Conservation (phyloP, 2,329 filamentous ascomycete species). For the Cladosporium sp. region DNA sequence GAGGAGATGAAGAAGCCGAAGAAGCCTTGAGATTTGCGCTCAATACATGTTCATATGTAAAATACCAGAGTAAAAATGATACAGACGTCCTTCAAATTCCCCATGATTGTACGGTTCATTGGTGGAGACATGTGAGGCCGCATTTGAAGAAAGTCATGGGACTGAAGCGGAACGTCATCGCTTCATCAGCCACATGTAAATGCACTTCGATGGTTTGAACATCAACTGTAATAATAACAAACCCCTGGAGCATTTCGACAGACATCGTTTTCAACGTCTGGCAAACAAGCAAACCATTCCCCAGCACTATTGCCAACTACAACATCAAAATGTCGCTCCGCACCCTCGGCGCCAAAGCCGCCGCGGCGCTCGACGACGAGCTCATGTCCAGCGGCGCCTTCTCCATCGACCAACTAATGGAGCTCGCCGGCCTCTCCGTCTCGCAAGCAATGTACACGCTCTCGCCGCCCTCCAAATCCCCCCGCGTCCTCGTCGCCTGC, state of each 20-base stretch:
- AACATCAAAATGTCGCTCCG: conserved; percentile 23
- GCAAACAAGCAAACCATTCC: neutral
- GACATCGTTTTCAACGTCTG: neutral
- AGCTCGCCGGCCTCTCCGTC: conserved; percentile 85
- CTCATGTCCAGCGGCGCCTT: conserved; percentile 86
- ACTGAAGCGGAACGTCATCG: conserved; percentile 5
- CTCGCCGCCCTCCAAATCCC: conserved; percentile 67
- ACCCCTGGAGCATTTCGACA: too few relatives aligned
- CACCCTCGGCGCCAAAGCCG: conserved; percentile 79
- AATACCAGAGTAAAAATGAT: neutral
- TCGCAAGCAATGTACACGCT: conserved; percentile 86
- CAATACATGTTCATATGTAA: conserved; percentile 6
- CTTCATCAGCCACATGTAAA: conserved; percentile 1
- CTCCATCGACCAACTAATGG: conserved; percentile 95
- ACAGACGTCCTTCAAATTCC: neutral
- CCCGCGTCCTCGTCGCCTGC: conserved; percentile 77
- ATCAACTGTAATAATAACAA: neutral
- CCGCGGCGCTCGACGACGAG: conserved; percentile 83
- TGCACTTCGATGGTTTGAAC: neutral
- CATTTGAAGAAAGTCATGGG: neutral
- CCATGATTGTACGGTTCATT: neutral
- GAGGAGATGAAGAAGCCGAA: conserved; percentile 30
- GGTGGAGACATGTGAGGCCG: neutral
- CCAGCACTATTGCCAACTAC: neutral
- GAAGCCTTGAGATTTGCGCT: neutral